Evolutionary conservation across 2,329 filamentous ascomycete species (phyloP), one percentile per base, ranked within the genome.

Genomic region (Fusarium mangiferae): DNA sequence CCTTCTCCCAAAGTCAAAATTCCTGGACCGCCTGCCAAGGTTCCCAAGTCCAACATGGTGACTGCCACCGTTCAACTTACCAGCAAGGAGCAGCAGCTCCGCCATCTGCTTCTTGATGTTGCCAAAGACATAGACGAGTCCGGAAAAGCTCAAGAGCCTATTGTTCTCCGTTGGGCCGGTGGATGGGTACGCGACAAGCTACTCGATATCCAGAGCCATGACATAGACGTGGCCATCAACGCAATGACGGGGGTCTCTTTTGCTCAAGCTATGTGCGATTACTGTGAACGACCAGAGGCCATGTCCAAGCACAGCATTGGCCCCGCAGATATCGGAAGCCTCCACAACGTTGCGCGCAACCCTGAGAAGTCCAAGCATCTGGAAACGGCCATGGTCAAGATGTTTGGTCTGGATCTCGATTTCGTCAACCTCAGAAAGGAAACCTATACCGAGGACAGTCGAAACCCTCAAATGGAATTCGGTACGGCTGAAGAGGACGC

Each of bases 331-430:
- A 86, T 96, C 60, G 92, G 93, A 56, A 92, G 90, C 72, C 87
- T 98, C 38, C 93, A 98, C 86, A 97, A 94, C 82, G 96, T 98
- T 75, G 92, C 93, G 59, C 92, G 92, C 65, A 98, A 98, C 81
- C 96, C 95, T 2, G 95, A 98, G 78, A 98, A 98, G 84, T 98
- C 95, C 26, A 98, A 98, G 84, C 94, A 98, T 80, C 89, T 98
- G 20, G 96, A 97, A 83, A 98, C 96, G 0, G 93, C 94, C 55
- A 97, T 94, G 15, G 94, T 93, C 30, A 93, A 88, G 74, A 91
- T 98, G 66, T 91, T 98, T 78, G 94, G 93, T 2, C 87, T 97
- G 55, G 96, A 98, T 79, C 89, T 98, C 54, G 96, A 99, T 80
- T 91, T 99, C 79, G 96, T 99, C 77, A 99, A 98, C 80, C 85